phyloP scores from a whole-genome alignment of 257 asterid species.

The Rhazya stricta region DNA sequence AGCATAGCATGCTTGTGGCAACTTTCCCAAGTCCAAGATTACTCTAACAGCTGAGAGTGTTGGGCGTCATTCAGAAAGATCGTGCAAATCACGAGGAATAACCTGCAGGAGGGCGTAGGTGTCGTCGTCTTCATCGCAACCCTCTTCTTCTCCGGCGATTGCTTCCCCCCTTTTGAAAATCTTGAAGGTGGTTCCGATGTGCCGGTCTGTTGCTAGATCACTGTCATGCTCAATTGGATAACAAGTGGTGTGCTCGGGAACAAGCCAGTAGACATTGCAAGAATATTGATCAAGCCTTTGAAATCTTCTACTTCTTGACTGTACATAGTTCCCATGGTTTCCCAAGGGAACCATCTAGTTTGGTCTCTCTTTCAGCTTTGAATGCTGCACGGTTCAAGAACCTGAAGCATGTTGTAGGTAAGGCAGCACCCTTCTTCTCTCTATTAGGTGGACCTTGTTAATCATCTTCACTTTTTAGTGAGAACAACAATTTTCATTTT shows the following conservation, averaged over 20 bases:
- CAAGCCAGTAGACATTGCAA: constrained; percentile 66
- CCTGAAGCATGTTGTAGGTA: constrained; percentile 34
- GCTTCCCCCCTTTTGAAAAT: too few species aligned
- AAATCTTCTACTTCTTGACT: constrained; percentile 62
- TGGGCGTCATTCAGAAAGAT: too few species aligned
- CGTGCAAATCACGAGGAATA: too few species aligned
- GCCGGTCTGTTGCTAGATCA: constrained; percentile 59
- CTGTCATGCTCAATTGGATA: too few species aligned
- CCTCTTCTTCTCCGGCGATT: too few species aligned
- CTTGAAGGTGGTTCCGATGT: too few species aligned
- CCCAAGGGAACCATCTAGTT: constrained; percentile 15
- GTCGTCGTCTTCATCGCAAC: too few species aligned
- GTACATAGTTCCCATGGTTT: constrained; percentile 43
- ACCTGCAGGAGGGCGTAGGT: too few species aligned
- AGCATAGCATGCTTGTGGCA: too few species aligned
- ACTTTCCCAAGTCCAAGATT: too few species aligned
- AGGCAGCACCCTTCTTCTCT: constrained; percentile 5
- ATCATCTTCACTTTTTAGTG: constrained; percentile 37
- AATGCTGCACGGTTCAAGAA: constrained; percentile 63
- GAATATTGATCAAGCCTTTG: constrained; percentile 45
- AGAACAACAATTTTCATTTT: constrained; percentile 34
- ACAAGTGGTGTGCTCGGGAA: constrained; percentile 54
- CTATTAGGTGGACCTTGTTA: constrained; percentile 26
- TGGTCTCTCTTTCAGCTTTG: constrained; percentile 28
- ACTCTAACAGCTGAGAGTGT: too few species aligned